A percentile compares a stretch with the other conserved stretches of the same genome.
Conservation (phyloP, 257 asterid species). For the Solanum virginianum region DNA sequence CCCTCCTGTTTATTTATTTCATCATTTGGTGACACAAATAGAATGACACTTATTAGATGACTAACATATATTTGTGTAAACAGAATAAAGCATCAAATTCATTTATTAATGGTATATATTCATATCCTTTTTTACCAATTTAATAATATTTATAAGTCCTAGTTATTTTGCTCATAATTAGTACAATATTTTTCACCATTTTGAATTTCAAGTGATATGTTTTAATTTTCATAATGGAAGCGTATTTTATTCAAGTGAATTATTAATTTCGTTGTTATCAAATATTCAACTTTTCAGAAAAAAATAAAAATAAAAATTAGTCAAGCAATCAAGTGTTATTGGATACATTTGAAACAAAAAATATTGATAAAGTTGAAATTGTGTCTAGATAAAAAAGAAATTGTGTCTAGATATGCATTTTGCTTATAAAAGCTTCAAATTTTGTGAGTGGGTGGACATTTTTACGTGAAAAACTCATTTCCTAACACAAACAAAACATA, state of each 20-base stretch:
- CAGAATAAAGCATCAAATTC: background rate
- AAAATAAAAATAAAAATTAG: background rate
- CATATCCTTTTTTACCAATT: background rate
- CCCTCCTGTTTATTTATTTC: background rate
- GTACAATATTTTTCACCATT: background rate
- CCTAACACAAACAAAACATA: background rate
- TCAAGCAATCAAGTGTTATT: background rate
- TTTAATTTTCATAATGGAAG: background rate
- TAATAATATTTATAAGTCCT: background rate
- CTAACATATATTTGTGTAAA: background rate
- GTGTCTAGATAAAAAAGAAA: background rate
- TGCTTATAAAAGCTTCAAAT: background rate
- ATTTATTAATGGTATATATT: background rate
- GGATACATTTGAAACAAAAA: background rate
- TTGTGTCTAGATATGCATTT: background rate
- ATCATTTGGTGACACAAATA: background rate
- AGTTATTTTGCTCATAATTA: background rate
- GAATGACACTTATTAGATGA: background rate
- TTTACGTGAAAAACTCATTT: background rate
- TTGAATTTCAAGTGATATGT: background rate
- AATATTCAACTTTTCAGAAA: background rate
- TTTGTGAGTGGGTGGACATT: background rate
- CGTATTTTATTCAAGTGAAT: background rate
- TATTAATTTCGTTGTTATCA: background rate
- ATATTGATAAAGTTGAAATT: background rate